These are phyloP conservation scores for Fusarium stilboides DNA, from an alignment of 2,329 filamentous ascomycete genomes.

Conservation along the genomic window DNA sequence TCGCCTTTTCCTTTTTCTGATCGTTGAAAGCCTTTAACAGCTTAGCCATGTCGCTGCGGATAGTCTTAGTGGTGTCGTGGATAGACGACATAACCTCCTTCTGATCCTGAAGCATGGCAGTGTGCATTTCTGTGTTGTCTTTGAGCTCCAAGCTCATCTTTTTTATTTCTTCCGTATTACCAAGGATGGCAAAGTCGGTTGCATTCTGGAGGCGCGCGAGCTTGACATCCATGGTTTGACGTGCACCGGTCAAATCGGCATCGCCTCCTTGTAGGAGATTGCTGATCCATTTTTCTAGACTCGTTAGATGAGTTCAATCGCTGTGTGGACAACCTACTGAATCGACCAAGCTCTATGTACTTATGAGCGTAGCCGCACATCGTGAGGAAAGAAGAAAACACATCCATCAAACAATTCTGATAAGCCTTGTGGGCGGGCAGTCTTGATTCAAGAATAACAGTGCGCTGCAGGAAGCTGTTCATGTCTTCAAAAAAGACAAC, in stretches of 20 bases:
- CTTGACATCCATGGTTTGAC: slow-evolving; percentile 49
- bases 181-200: slow-evolving; percentile 53
- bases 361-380: slow-evolving; percentile 54
- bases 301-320: slow-evolving; percentile 1
- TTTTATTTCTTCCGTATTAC: slow-evolving; percentile 52
- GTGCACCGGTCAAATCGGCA: slow-evolving; percentile 50
- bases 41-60: slow-evolving; percentile 50
- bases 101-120: slow-evolving; percentile 48
- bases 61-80: slow-evolving; percentile 48
- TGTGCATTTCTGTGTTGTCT: slow-evolving; percentile 47
- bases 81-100: slow-evolving; percentile 48
- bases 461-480: slow-evolving; percentile 55
- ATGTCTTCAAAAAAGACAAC: slow-evolving; percentile 57
- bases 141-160: slow-evolving; percentile 48
- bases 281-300: slow-evolving; percentile 49
- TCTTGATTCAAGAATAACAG: slow-evolving; percentile 53
- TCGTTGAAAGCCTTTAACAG: slow-evolving; percentile 48
- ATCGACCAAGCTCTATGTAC: slow-evolving; percentile 53
- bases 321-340: slow-evolving; percentile 40
- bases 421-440: slow-evolving; percentile 51
- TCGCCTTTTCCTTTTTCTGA: slow-evolving; percentile 40
- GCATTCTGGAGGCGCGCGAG: slow-evolving; percentile 51
- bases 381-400: slow-evolving; percentile 53
- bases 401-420: slow-evolving; percentile 54
- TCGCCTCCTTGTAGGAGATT: slow-evolving; percentile 52